Percentiles rank a stretch among this genome's conserved stretches.
Conservation (phyloP, 495 filamentous ascomycete genomes). For the Xylaria palmicola region DNA sequence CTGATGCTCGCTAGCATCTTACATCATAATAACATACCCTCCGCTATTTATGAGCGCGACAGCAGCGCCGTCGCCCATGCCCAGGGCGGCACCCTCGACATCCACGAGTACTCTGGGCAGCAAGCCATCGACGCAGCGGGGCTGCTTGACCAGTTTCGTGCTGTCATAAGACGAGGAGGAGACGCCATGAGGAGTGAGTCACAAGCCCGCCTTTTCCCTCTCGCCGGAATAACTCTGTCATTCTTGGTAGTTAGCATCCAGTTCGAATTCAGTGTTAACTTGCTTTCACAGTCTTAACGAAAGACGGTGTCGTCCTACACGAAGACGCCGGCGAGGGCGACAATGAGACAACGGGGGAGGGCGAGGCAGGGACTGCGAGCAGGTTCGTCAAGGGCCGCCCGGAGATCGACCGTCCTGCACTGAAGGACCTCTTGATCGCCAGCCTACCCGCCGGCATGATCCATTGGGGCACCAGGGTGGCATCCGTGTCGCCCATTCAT, state of each 20-base stretch:
- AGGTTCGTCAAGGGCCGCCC: slow-evolving; percentile 36
- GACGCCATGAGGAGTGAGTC: slow-evolving; percentile 28
- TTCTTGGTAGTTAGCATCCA: not conserved
- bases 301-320: slow-evolving; percentile 41
- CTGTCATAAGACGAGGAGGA: slow-evolving; percentile 32
- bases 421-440: slow-evolving; percentile 41
- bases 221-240: not conserved
- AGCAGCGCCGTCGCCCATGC: slow-evolving; percentile 30
- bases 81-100: slow-evolving; percentile 53
- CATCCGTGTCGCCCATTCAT: slow-evolving; percentile 13
- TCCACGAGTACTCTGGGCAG: slow-evolving; percentile 47
- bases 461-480: slow-evolving; percentile 47
- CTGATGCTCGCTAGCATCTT: slow-evolving; percentile 54
- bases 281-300: slow-evolving; percentile 29
- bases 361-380: not conserved
- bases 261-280: not conserved
- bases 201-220: not conserved
- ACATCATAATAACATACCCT: slow-evolving; percentile 36
- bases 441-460: slow-evolving; percentile 40
- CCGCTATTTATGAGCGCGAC: slow-evolving; percentile 53
- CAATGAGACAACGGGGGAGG: not conserved
- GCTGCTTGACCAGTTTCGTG: slow-evolving; percentile 40
- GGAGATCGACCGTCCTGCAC: slow-evolving; percentile 46
- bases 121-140: slow-evolving; percentile 45
- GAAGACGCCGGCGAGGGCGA: slow-evolving; percentile 26